Base-by-base conservation (phyloP, 345 rosid genomes). In the Ceriops tagal region DNA sequence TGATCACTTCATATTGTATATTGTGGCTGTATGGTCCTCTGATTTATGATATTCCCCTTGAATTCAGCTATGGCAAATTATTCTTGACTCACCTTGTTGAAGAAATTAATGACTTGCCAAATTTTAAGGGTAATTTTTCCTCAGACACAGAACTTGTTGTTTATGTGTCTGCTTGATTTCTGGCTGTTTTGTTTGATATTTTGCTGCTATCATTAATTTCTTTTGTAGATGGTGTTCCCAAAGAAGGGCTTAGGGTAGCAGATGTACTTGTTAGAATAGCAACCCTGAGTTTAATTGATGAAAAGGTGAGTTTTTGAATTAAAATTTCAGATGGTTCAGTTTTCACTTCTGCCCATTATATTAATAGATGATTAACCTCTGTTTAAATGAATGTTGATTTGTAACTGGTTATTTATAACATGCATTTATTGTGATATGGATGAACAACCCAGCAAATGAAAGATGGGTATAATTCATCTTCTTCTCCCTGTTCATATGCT, bases 191-290 rank as follows among this genome's bases (percentile, higher is more conserved):
- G 15, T 43, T 59, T 46, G 34, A 6, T 68, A 58, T 71, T 53
- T 58, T 49, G 60, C 57, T 66, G 52, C 31, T 8, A 37, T 70
- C 34, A 5, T 66, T 65, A 35, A 19, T 70, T 61, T 84, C 82
- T 71, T 74, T 62, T 84, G 73, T 78, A 96, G 99, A 90, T 81
- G 98, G 98, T 69, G 98, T 96, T 66, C 99, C 99, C 6, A 92
- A 96, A 81, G 99, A 96, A 82, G 99, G 99, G 70, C 97, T 96
- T 65, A 81, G 99, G 83, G 86, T 88, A 68, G 83, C 73, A 72
- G 99, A 96, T 73, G 98, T 96, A 10, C 87, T 96, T 13, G 85
- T 90, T 55, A 85, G 99, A 79, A 86, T 90, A 68, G 96, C 95
- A 30, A 61, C 78, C 77, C 80, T 96, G 79, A 70, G 82, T 79